These are phyloP conservation scores for Paecilomyces sp. DNA, from an alignment of 2,329 filamentous ascomycete species.

Conservation along the genomic window DNA sequence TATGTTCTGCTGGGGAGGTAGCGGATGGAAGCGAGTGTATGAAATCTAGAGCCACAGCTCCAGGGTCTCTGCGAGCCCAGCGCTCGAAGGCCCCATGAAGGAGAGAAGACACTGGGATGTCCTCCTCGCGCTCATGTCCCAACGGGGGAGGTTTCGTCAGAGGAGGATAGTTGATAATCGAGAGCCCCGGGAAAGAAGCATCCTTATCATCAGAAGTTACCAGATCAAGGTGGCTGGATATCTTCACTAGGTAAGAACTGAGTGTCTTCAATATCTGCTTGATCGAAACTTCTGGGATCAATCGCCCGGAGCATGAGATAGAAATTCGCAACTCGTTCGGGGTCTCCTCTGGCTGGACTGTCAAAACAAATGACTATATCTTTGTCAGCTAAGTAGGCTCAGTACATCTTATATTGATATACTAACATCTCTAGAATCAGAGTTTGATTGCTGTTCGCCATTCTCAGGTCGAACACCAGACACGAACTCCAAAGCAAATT, in stretches of 20 bases:
- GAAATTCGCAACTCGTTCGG: conserved; percentile 6
- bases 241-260: conserved; percentile 6
- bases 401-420: not conserved
- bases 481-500: conserved; percentile 15
- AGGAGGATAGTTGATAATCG: conserved; percentile 19
- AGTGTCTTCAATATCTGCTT: conserved; percentile 13
- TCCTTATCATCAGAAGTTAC: not conserved
- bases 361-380: conserved; percentile 11
- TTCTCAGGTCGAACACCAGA: conserved; percentile 9
- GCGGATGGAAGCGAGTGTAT: conserved; percentile 15
- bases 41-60: conserved; percentile 19
- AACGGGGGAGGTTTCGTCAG: conserved; percentile 14
- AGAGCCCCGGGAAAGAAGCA: conserved; percentile 8
- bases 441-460: conserved; percentile 4
- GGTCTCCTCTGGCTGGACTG: conserved; percentile 3
- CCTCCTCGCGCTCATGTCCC: conserved; percentile 2
- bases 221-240: conserved; percentile 1
- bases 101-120: conserved; percentile 8
- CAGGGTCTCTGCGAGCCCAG: conserved; percentile 15
- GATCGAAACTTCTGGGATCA: conserved; percentile 13
- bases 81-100: conserved; percentile 19
- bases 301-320: conserved; percentile 10
- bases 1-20: conserved; percentile 11
- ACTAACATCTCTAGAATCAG: conserved; percentile 8
- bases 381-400: conserved; percentile 3